Percentiles rank a stretch among this genome's conserved stretches.
These are phyloP conservation scores for Ogataea dorogensis DNA, from an alignment of 805 yeast species.

Conservation along the genomic window DNA sequence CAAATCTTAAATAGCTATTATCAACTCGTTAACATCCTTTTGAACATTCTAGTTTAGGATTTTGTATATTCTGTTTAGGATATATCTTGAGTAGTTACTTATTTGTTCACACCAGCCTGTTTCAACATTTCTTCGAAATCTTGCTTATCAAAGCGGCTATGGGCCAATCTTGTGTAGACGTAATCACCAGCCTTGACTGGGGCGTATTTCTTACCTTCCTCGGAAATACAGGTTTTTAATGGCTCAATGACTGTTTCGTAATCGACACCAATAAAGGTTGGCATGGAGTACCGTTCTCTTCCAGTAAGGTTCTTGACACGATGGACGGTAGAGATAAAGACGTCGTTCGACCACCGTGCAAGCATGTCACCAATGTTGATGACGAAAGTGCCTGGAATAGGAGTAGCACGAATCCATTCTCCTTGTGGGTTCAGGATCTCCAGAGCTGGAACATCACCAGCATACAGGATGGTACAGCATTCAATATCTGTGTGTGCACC, in stretches of 20 bases:
- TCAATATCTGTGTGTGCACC: conserved; percentile 39
- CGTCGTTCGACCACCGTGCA: conserved; percentile 36
- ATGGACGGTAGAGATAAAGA: conserved; percentile 36
- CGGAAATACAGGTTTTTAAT: conserved; percentile 22
- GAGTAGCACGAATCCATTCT: conserved; percentile 35
- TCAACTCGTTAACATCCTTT: background rate
- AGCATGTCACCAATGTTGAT: conserved; percentile 39
- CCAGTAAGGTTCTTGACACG: conserved; percentile 34
- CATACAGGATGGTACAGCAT: conserved; percentile 32
- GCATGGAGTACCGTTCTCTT: conserved; percentile 26
- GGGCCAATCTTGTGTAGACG: conserved; percentile 17
- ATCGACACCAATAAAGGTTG: conserved; percentile 26
- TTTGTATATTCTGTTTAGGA: too few species aligned
- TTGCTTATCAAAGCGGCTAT: conserved; percentile 13
- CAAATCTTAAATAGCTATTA: background rate
- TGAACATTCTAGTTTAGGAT: too few species aligned
- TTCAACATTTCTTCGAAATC: conserved; percentile 9
- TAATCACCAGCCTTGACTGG: conserved; percentile 20
- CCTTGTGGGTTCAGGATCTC: conserved; percentile 36
- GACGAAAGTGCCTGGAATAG: conserved; percentile 34
- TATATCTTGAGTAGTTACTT: conserved; percentile 1
- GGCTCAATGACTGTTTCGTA: conserved; percentile 23
- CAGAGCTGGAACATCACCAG: conserved; percentile 34
- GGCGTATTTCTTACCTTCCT: conserved; percentile 14
- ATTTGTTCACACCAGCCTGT: conserved; percentile 13